Conservation (phyloP, 163 green algal genomes). For the Scenedesmus sp. region DNA sequence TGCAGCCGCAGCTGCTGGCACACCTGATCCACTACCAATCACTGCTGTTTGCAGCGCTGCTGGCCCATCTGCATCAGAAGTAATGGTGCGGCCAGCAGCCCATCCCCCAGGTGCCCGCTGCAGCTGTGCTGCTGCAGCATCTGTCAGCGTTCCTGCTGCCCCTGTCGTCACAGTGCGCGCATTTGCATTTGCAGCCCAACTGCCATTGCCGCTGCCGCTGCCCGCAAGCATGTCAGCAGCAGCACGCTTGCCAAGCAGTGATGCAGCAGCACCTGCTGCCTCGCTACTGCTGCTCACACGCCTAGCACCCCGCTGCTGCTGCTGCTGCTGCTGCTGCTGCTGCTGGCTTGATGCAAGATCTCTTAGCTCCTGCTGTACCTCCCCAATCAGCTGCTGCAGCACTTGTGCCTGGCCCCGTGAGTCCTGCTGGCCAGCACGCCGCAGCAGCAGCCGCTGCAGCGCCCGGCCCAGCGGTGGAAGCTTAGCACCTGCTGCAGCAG, state of each 20-base stretch:
- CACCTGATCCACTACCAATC: not conserved
- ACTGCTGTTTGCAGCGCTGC: not conserved
- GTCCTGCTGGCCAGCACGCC: not conserved
- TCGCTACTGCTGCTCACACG: not conserved
- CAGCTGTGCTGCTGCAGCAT: not conserved
- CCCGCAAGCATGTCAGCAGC: not conserved
- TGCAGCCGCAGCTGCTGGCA: not conserved
- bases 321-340: not conserved
- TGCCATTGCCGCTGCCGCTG: too few species aligned
- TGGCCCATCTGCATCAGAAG: not conserved
- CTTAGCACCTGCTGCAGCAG: not conserved
- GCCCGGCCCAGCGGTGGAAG: not conserved
- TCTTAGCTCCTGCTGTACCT: not conserved
- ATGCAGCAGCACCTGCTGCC: not conserved
- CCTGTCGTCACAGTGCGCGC: not conserved
- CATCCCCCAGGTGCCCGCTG: not conserved
- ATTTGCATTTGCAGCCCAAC: not conserved
- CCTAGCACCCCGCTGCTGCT: not conserved
- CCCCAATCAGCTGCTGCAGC: not conserved
- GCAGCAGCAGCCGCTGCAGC: not conserved
- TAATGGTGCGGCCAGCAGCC: not conserved
- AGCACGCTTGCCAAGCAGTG: not conserved
- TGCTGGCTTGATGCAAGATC: not conserved
- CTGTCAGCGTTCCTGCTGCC: not conserved
- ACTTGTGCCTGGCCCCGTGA: not conserved